Conservation (phyloP, 1,284 basidiomycete genomes). For the Moniliella sp. region DNA sequence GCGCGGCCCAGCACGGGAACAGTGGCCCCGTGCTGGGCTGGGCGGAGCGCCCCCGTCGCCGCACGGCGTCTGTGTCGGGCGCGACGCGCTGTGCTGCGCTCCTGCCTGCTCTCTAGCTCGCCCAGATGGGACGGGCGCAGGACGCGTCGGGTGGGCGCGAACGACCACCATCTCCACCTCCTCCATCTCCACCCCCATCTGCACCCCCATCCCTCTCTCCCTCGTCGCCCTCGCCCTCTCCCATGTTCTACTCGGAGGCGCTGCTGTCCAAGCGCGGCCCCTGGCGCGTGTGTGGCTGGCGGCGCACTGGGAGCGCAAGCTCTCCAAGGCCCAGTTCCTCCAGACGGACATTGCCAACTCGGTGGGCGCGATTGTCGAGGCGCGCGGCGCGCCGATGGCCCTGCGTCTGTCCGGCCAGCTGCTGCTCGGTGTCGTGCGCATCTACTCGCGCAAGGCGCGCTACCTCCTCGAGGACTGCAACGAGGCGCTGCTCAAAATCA, state of each 20-base stretch:
- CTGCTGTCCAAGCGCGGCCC: slow-evolving; percentile 79
- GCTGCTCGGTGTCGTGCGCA: slow-evolving; percentile 79
- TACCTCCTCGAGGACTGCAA: slow-evolving; percentile 94
- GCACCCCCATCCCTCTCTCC: no score
- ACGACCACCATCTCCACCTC: no score
- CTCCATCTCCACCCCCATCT: no score
- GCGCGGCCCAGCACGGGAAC: no score
- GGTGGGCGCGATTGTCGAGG: slow-evolving; percentile 36
- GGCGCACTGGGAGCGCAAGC: slow-evolving; percentile 90
- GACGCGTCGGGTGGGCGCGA: no score
- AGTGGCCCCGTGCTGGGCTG: no score
- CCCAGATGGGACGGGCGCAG: no score
- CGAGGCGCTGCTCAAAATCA: slow-evolving; percentile 79
- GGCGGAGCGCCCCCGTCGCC: no score
- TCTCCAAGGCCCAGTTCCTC: slow-evolving; percentile 78
- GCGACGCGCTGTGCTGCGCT: no score
- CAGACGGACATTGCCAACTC: slow-evolving; percentile 83
- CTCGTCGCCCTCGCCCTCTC: no score
- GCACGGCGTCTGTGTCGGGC: no score
- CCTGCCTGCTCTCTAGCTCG: no score
- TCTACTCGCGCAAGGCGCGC: slow-evolving; percentile 90
- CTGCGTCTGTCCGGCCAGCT: slow-evolving; percentile 82
- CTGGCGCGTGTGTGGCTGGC: slow-evolving; percentile 94
- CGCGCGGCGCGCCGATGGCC: slow-evolving; percentile 57
- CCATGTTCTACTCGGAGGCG: slow-evolving; percentile 72